Conservation (phyloP, 805 yeast genomes). For the Jamesozyma jinghongensis region DNA sequence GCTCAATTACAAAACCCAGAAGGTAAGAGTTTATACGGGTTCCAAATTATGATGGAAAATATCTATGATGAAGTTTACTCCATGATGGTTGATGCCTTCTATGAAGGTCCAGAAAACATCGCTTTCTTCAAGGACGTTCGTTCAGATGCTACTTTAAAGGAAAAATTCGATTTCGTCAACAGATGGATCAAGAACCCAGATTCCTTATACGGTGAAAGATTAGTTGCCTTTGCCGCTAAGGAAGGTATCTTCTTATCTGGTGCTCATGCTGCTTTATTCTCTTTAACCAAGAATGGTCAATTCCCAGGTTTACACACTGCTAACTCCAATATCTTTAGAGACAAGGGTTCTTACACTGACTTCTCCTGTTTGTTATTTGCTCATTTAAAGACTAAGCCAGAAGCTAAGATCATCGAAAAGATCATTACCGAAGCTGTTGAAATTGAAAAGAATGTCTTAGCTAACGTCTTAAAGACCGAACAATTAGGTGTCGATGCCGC, state of each 20-base stretch:
- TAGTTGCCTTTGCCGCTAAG: slow-evolving; percentile 96
- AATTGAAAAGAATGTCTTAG: slow-evolving; percentile 84
- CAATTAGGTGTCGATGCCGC: slow-evolving; percentile 86
- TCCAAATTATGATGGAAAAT: slow-evolving; percentile 99
- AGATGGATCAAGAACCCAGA: slow-evolving; percentile 86
- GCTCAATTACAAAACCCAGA: slow-evolving; percentile 96
- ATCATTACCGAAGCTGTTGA: slow-evolving; percentile 90
- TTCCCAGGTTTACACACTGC: slow-evolving; percentile 98
- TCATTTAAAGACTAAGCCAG: slow-evolving; percentile 83
- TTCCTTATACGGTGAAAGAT: slow-evolving; percentile 86
- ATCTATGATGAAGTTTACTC: slow-evolving; percentile 97
- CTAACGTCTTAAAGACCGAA: slow-evolving; percentile 84
- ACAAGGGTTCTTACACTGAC: slow-evolving; percentile 96
- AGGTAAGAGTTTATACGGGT: slow-evolving; percentile 96
- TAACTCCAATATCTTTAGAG: slow-evolving; percentile 92
- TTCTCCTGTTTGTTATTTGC: slow-evolving; percentile 91
- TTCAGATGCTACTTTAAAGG: slow-evolving; percentile 82
- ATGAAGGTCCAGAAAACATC: slow-evolving; percentile 87
- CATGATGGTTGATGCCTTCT: slow-evolving; percentile 81
- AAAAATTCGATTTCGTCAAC: slow-evolving; percentile 95
- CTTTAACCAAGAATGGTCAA: slow-evolving; percentile 93
- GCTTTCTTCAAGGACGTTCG: slow-evolving; percentile 86
- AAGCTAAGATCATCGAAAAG: slow-evolving; percentile 60
- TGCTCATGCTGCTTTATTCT: slow-evolving; percentile 92
- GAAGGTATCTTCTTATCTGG: slow-evolving; percentile 98